phyloP scores from a whole-genome alignment of 768 basidiomycete species.

The Lyophyllum atratum region DNA sequence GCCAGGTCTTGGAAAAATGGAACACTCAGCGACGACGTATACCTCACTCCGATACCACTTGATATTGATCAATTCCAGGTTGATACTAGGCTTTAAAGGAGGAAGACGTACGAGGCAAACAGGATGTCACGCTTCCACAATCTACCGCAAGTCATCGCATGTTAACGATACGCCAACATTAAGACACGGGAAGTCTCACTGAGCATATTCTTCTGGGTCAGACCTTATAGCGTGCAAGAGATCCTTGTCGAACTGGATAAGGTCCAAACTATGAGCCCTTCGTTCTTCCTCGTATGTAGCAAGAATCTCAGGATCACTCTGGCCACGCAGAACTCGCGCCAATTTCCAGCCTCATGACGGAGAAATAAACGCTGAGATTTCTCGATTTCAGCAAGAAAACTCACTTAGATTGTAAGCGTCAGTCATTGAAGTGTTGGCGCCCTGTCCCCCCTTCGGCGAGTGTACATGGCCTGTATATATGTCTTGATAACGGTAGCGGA shows the following conservation, averaged over 20 bases:
- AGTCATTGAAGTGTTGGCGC: slow-evolving; percentile 6
- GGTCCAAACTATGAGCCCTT: slow-evolving; percentile 1
- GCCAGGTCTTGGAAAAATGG: not conserved
- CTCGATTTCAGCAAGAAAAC: not conserved
- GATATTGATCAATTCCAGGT: not conserved
- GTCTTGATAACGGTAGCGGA: not conserved
- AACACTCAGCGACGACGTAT: not conserved
- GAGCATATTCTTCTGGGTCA: not conserved
- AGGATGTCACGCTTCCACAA: not conserved
- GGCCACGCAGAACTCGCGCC: slow-evolving; percentile 2
- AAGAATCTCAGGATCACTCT: not conserved
- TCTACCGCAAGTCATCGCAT: not conserved
- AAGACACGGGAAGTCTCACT: not conserved
- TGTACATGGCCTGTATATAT: slow-evolving; percentile 2
- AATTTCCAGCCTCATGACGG: slow-evolving; percentile 1
- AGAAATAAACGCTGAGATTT: no score
- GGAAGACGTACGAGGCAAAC: not conserved
- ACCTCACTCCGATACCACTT: not conserved
- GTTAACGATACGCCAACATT: not conserved
- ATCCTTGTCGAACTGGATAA: slow-evolving; percentile 2
- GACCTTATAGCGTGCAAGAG: not conserved
- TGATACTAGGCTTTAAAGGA: not conserved
- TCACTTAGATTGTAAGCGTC: slow-evolving; percentile 3
- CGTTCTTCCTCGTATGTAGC: slow-evolving; percentile 6
- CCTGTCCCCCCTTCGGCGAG: slow-evolving; percentile 3